phyloP scores from a whole-genome alignment of 2,329 filamentous ascomycete species.

The Paecilomyces variotii region DNA sequence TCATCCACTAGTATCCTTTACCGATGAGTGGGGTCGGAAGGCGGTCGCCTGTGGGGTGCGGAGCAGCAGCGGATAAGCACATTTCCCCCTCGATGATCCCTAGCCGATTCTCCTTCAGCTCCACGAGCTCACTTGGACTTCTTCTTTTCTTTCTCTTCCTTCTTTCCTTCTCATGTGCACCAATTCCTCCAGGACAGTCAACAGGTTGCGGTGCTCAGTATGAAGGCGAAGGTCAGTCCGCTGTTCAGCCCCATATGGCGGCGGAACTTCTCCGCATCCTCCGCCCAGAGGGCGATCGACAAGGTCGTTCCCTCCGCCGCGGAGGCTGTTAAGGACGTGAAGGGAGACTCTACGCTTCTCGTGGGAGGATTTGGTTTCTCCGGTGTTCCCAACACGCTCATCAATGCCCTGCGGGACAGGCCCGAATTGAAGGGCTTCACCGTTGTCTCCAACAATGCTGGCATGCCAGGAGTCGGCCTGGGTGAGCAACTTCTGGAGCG shows the following conservation, averaged over 20 bases:
- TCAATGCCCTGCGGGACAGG: slow-evolving; percentile 56
- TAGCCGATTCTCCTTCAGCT: background rate
- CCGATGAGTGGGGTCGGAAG: background rate
- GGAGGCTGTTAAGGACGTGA: slow-evolving; percentile 63
- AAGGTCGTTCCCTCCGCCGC: slow-evolving; percentile 64
- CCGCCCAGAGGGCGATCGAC: slow-evolving; percentile 60
- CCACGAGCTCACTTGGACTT: background rate
- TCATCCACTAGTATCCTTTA: background rate
- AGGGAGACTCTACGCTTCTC: slow-evolving; percentile 61
- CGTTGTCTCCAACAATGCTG: slow-evolving; percentile 76
- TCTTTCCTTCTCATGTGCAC: background rate
- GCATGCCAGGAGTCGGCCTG: slow-evolving; percentile 62
- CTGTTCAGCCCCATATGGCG: slow-evolving; percentile 27
- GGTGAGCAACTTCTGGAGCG: slow-evolving; percentile 36
- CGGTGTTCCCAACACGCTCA: slow-evolving; percentile 43
- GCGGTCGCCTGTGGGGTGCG: background rate
- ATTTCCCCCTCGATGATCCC: background rate
- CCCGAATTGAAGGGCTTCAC: slow-evolving; percentile 56
- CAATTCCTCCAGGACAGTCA: background rate
- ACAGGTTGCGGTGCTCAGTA: slow-evolving; percentile 1
- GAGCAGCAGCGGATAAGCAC: background rate
- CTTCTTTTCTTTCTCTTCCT: background rate
- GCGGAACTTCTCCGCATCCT: slow-evolving; percentile 59
- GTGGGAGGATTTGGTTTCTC: slow-evolving; percentile 75
- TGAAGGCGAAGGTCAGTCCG: slow-evolving; percentile 19